These are phyloP conservation scores for Ganoderma lucidum DNA, from an alignment of 1,284 basidiomycete species.

Conservation along the genomic window DNA sequence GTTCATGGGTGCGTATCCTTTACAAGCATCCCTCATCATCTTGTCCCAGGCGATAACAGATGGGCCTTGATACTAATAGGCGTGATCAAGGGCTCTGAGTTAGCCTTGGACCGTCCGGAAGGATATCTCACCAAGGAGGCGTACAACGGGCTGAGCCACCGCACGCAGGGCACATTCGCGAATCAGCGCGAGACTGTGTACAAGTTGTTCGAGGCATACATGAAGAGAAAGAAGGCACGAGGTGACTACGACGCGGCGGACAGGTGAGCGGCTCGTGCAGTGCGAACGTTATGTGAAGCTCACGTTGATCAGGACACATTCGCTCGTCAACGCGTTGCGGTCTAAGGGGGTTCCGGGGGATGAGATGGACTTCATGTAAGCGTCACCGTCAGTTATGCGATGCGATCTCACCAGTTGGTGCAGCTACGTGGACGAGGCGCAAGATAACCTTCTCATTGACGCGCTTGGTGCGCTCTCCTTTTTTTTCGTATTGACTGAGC, in stretches of 20 bases:
- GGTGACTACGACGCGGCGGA: slow-evolving; percentile 71
- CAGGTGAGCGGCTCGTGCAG: slow-evolving; percentile 46
- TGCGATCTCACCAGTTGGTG: background rate
- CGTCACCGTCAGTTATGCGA: background rate
- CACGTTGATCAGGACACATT: slow-evolving; percentile 52
- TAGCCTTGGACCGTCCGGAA: slow-evolving; percentile 44
- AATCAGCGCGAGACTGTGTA: slow-evolving; percentile 59
- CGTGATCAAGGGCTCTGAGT: slow-evolving; percentile 73
- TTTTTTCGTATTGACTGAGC: background rate
- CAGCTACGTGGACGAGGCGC: slow-evolving; percentile 78
- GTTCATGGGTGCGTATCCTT: slow-evolving; percentile 57
- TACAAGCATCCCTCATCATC: background rate
- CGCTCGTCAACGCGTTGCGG: slow-evolving; percentile 53
- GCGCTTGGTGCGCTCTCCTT: slow-evolving; percentile 53
- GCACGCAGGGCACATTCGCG: slow-evolving; percentile 64
- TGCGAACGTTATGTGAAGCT: background rate
- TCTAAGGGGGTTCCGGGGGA: slow-evolving; percentile 47
- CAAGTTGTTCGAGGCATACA: slow-evolving; percentile 62
- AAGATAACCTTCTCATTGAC: slow-evolving; percentile 78
- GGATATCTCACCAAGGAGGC: slow-evolving; percentile 52
- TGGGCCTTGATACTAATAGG: slow-evolving; percentile 51
- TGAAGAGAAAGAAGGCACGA: slow-evolving; percentile 51
- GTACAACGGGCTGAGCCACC: slow-evolving; percentile 58
- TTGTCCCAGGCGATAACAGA: background rate
- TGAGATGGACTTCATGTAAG: slow-evolving; percentile 65